Evolutionary conservation across 2,329 filamentous ascomycete species (phyloP), one percentile per base, ranked within the genome.

Genomic region (Microdochium trichocladiopsis): DNA sequence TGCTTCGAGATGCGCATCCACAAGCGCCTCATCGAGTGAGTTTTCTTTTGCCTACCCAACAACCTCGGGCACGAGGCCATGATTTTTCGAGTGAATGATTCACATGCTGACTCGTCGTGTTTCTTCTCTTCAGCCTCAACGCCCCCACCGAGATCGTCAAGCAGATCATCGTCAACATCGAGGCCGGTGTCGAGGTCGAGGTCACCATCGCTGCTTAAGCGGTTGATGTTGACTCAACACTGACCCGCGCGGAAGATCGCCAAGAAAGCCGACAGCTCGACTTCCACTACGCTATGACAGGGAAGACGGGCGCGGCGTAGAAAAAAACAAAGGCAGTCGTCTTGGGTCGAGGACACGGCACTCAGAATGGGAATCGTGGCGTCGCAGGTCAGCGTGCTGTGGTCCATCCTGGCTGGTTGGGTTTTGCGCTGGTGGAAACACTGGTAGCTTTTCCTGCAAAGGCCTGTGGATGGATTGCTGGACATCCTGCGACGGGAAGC

Each of bases 1-100:
- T 86, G 83, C 76, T 99, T 82, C 77, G 93, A 99, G 87, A 95
- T 99, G 91, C 88, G 93, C 80, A 95, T 96, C 74, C 91, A 96
- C 86, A 96, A 96, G 88, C 88, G 92, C 66, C 83, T 96, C 71
- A 96, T 96, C 72, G 92, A 96, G 84, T 89, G 72, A 67, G 84
- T 82, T 47, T 51, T 47, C 25, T 16, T 33, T 14, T 22, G 41
- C 31, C 31, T 12, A 36, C 31, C 22, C 31, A n/a, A n/a, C n/a
- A n/a, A n/a, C n/a, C n/a, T n/a, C n/a, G n/a, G n/a, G n/a, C n/a
- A n/a, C n/a, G n/a, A n/a, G n/a, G n/a, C n/a, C n/a, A n/a, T 23
- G 24, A 25, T 9, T 47, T 11, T 2, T 11, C 16, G 21, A 10
- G 11, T 41, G 36, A 16, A 3, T 45, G 41, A 16, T 45, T 16